Percentiles rank a stretch among this genome's conserved stretches.
Evolutionary conservation across 2,329 filamentous ascomycete genomes (phyloP).

Genomic region (Fusarium secorum): DNA sequence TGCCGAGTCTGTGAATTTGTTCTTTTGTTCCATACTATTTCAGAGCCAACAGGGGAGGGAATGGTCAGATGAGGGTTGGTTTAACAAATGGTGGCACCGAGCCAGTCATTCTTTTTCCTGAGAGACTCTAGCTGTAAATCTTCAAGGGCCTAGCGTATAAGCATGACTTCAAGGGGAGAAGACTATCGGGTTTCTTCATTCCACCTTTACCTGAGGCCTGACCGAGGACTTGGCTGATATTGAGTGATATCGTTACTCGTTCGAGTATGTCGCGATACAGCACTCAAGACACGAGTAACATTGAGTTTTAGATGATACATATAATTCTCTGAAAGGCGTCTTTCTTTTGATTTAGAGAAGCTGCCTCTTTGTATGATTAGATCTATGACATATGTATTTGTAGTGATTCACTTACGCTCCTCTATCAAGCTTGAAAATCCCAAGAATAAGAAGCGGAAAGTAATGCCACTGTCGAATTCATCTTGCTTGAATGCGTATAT

Average conservation of each 20-base stretch:
- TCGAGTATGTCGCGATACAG: background rate
- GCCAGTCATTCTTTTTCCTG: constrained; percentile 14
- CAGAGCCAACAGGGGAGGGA: constrained; percentile 16
- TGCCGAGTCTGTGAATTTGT: background rate
- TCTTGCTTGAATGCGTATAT: background rate
- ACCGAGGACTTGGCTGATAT: background rate
- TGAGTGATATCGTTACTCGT: background rate
- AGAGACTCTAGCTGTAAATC: background rate
- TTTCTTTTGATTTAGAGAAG: background rate
- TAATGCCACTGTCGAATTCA: too few relatives aligned
- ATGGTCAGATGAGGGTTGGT: constrained; percentile 31
- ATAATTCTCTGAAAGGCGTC: background rate
- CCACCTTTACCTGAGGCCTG: too few relatives aligned
- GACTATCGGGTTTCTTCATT: background rate
- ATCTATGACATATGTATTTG: background rate
- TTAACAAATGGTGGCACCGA: constrained; percentile 9
- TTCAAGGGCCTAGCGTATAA: background rate
- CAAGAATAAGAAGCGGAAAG: background rate
- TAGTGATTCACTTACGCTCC: background rate
- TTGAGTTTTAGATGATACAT: background rate
- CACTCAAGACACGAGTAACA: background rate
- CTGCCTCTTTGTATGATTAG: background rate
- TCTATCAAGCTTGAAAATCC: background rate
- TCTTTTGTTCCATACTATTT: constrained; percentile 19
- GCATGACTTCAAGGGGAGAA: background rate